These are phyloP conservation scores for Alternaria sp. DNA, from an alignment of 2,329 filamentous ascomycete species.

Conservation along the genomic window DNA sequence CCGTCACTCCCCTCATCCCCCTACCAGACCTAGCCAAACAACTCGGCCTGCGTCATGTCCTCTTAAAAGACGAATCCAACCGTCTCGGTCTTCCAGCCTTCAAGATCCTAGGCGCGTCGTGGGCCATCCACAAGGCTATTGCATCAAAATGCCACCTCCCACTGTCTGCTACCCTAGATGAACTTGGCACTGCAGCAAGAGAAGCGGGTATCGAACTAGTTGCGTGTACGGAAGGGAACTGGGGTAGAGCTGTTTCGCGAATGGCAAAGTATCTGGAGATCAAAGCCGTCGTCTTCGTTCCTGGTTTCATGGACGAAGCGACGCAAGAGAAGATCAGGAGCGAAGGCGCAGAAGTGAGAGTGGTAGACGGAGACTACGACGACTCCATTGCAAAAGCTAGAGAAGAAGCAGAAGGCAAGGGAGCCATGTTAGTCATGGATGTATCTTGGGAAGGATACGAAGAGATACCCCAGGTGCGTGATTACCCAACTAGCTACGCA, in stretches of 20 bases:
- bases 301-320: slow-evolving; percentile 62
- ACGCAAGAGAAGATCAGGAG: slow-evolving; percentile 64
- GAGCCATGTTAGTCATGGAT: slow-evolving; percentile 71
- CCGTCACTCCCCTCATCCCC: slow-evolving; percentile 62
- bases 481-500: background rate
- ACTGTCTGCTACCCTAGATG: slow-evolving; percentile 53
- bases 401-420: slow-evolving; percentile 51
- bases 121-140: slow-evolving; percentile 71
- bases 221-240: slow-evolving; percentile 78
- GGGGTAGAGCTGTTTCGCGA: slow-evolving; percentile 74
- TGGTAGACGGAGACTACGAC: slow-evolving; percentile 70
- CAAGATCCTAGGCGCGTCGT: slow-evolving; percentile 82
- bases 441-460: slow-evolving; percentile 72
- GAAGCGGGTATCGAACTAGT: slow-evolving; percentile 57
- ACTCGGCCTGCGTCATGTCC: slow-evolving; percentile 62
- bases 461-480: slow-evolving; percentile 65
- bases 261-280: slow-evolving; percentile 70
- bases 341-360: slow-evolving; percentile 69
- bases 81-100: slow-evolving; percentile 76
- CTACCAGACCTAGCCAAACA: slow-evolving; percentile 65
- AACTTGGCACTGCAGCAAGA: slow-evolving; percentile 50
- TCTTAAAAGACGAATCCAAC: slow-evolving; percentile 75
- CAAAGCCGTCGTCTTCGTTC: slow-evolving; percentile 68
- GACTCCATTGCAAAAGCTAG: slow-evolving; percentile 63
- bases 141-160: slow-evolving; percentile 55